These are phyloP conservation scores for Lophium mytilinum DNA, from an alignment of 495 filamentous ascomycete genomes.

Conservation along the genomic window DNA sequence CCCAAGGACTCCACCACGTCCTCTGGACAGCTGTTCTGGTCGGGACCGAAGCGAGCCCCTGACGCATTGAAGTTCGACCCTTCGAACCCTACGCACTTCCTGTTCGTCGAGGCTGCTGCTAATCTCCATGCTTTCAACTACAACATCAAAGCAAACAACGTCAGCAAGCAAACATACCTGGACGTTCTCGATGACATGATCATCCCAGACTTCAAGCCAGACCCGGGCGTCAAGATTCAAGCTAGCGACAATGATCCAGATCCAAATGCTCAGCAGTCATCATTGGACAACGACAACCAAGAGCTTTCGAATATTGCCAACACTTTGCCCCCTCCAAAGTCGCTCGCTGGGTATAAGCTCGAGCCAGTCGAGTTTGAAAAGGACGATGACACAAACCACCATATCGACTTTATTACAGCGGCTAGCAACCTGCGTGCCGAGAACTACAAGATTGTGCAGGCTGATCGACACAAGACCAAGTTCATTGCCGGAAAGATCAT, in stretches of 20 bases:
- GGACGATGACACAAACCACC: constrained; percentile 95
- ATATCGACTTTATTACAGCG: constrained; percentile 98
- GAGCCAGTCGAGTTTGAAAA: constrained; percentile 97
- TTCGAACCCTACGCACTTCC: constrained; percentile 72
- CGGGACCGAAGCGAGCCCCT: constrained; percentile 94
- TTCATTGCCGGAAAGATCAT: constrained; percentile 99
- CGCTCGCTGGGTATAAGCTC: constrained; percentile 77
- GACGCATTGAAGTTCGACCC: constrained; percentile 83
- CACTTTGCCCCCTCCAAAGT: constrained; percentile 65
- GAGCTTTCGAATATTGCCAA: constrained; percentile 61
- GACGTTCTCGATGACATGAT: constrained; percentile 87
- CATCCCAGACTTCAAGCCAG: constrained; percentile 90
- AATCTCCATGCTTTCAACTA: constrained; percentile 98
- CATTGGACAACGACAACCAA: constrained; percentile 55
- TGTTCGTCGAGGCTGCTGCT: constrained; percentile 78
- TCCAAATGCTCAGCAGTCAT: constrained; percentile 58
- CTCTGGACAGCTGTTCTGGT: constrained; percentile 91
- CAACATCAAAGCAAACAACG: constrained; percentile 72
- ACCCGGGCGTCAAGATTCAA: constrained; percentile 91
- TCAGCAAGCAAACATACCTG: constrained; percentile 58
- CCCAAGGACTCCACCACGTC: constrained; percentile 87
- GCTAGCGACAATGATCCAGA: constrained; percentile 92
- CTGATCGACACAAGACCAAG: constrained; percentile 95
- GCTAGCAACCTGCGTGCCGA: constrained; percentile 94
- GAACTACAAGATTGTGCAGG: constrained; percentile 91